phyloP scores from a whole-genome alignment of 352 stramenopile genomes.

The Blastocystis sp. region DNA sequence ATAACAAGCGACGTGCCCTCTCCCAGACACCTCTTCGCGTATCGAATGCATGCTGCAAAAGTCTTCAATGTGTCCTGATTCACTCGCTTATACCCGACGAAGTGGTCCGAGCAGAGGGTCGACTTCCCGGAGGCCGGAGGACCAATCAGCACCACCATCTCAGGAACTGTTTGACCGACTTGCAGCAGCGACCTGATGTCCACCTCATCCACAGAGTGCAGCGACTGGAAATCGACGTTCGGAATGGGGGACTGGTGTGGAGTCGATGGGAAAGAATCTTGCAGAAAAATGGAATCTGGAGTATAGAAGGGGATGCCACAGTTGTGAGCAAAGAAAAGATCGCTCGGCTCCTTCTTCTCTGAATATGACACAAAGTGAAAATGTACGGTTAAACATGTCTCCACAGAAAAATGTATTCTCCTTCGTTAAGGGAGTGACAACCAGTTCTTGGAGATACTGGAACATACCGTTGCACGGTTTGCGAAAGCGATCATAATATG shows the following conservation, averaged over 20 bases:
- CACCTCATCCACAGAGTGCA: not conserved
- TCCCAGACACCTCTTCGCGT: constrained; percentile 69
- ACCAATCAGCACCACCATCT: constrained; percentile 64
- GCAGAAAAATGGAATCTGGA: constrained; percentile 75
- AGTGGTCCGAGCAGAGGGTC: constrained; percentile 74
- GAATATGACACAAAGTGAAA: not conserved
- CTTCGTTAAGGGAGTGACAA: not conserved
- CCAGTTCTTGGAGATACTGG: not conserved
- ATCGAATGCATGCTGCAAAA: constrained; percentile 72
- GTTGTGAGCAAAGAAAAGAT: constrained; percentile 82
- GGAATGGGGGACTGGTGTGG: constrained; percentile 65
- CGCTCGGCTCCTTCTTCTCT: constrained; percentile 66
- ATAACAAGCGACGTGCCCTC: constrained; percentile 74
- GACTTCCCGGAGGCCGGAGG: constrained; percentile 70
- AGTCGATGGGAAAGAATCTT: constrained; percentile 67
- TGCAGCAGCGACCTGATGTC: not conserved
- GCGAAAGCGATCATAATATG: not conserved
- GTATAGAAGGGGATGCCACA: constrained; percentile 75
- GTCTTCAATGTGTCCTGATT: constrained; percentile 80
- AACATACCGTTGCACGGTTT: constrained; percentile 24
- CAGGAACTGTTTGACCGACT: not conserved
- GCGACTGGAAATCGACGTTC: constrained; percentile 68
- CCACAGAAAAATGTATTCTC: constrained; percentile 38
- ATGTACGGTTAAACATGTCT: not conserved
- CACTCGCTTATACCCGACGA: constrained; percentile 73